Conservation (phyloP, 768 basidiomycete genomes). For the Leccinum truebloodii region DNA sequence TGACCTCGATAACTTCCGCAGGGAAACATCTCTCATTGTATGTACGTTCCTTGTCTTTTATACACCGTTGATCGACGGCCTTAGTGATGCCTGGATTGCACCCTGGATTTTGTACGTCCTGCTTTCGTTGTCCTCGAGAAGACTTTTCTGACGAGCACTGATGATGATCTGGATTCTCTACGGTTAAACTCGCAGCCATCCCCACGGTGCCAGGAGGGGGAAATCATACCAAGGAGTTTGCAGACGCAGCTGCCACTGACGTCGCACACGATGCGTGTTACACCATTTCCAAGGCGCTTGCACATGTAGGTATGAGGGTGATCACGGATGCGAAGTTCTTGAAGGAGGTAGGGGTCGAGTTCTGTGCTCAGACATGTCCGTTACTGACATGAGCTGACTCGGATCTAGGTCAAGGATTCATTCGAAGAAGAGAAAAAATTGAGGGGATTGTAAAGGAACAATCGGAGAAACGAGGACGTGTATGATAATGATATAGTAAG, state of each 20-base stretch:
- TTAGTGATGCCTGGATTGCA: constrained; percentile 66
- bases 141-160: background rate
- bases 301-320: constrained; percentile 66
- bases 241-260: constrained; percentile 58
- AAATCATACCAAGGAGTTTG: constrained; percentile 74
- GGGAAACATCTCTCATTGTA: constrained; percentile 72
- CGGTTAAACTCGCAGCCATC: constrained; percentile 52
- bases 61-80: constrained; percentile 1
- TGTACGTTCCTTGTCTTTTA: background rate
- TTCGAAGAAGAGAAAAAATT: constrained; percentile 46
- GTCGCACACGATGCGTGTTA: constrained; percentile 67
- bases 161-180: background rate
- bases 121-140: background rate
- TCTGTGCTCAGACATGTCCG: background rate
- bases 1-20: constrained; percentile 3
- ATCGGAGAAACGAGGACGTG: background rate
- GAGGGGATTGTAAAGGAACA: constrained; percentile 8
- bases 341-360: constrained; percentile 42
- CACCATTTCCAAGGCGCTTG: constrained; percentile 68
- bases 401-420: constrained; percentile 44
- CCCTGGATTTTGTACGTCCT: constrained; percentile 54
- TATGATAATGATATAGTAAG: background rate
- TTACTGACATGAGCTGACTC: background rate
- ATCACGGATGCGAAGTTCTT: constrained; percentile 67
- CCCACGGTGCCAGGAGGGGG: constrained; percentile 72